These are phyloP conservation scores for Furcasterigmium furcatum DNA, from an alignment of 2,329 filamentous ascomycete genomes.

Conservation along the genomic window DNA sequence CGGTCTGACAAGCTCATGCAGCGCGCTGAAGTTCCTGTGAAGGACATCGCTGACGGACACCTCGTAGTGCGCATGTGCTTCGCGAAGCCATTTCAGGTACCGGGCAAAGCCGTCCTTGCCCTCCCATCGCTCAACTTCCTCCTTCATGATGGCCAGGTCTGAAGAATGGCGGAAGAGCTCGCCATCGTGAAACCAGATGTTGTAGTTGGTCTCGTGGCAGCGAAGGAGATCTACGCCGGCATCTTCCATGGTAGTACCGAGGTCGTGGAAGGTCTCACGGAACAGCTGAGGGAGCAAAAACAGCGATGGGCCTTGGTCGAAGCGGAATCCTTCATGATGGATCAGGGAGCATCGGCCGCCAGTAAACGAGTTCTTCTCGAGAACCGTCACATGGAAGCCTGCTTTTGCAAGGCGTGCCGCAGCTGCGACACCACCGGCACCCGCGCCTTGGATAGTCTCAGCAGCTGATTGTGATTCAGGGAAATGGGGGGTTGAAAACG, in stretches of 20 bases:
- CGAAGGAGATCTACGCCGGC: slow-evolving; percentile 68
- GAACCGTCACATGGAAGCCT: slow-evolving; percentile 68
- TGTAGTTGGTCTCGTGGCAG: slow-evolving; percentile 70
- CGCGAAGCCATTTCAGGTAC: slow-evolving; percentile 64
- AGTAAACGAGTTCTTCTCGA: slow-evolving; percentile 74
- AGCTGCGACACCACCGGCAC: slow-evolving; percentile 68
- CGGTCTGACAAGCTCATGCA: slow-evolving; percentile 54
- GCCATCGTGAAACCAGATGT: slow-evolving; percentile 69
- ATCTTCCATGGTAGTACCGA: slow-evolving; percentile 60
- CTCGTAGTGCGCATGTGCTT: slow-evolving; percentile 69
- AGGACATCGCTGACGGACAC: slow-evolving; percentile 64
- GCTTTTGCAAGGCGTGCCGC: slow-evolving; percentile 69
- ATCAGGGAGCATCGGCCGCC: slow-evolving; percentile 70
- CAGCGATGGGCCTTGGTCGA: slow-evolving; percentile 75
- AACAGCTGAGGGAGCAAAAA: slow-evolving; percentile 71
- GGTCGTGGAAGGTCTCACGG: slow-evolving; percentile 64
- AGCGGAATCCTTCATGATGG: slow-evolving; percentile 59
- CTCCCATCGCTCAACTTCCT: slow-evolving; percentile 69
- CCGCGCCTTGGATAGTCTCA: slow-evolving; percentile 50
- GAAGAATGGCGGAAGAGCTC: slow-evolving; percentile 61
- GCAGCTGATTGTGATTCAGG: too few relatives aligned
- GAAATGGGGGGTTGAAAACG: neutral
- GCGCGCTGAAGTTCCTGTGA: slow-evolving; percentile 61
- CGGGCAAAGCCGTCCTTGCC: slow-evolving; percentile 67
- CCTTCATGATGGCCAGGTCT: slow-evolving; percentile 69